Percentiles rank a stretch among this genome's conserved stretches.
Evolutionary conservation across 2,329 filamentous ascomycete species (phyloP).

Genomic region (Paecilomyces formosus): DNA sequence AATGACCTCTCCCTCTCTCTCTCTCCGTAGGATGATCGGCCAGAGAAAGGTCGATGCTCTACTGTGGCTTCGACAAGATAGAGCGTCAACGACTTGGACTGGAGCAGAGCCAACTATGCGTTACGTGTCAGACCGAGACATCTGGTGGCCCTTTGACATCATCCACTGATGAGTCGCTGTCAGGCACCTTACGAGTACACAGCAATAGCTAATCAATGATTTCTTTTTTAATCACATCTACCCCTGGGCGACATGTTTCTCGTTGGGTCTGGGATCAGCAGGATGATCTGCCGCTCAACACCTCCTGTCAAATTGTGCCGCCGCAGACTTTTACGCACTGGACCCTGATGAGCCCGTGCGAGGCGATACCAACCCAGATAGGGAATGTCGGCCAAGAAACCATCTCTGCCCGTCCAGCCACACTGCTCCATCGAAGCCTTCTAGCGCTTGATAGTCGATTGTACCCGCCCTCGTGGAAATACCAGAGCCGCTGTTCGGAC

Average conservation of each 20-base stretch:
- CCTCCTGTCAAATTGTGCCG: neutral
- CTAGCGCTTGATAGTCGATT: neutral
- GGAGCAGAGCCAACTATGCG: neutral
- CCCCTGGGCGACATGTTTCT: neutral
- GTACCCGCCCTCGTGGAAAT: slow-evolving; percentile 1
- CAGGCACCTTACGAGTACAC: too few species aligned
- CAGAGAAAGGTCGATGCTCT: slow-evolving; percentile 1
- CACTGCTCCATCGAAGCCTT: neutral
- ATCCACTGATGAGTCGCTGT: neutral
- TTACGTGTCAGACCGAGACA: slow-evolving; percentile 1
- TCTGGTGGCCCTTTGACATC: neutral
- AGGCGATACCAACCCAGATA: neutral
- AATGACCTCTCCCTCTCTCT: neutral
- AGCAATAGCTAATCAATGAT: neutral
- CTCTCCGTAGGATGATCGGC: neutral
- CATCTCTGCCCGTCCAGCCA: neutral
- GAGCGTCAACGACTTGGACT: neutral
- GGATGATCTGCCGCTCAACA: neutral
- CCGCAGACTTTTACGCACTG: neutral
- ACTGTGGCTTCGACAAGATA: neutral
- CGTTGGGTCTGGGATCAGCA: neutral
- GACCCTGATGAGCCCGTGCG: neutral
- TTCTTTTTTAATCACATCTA: neutral
- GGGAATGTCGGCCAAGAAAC: neutral
- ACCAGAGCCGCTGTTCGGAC: neutral